A percentile compares a stretch with the other conserved stretches of the same genome.
Evolutionary conservation across 2,329 filamentous ascomycete genomes (phyloP).

Genomic region (Pseudocercospora ulei): DNA sequence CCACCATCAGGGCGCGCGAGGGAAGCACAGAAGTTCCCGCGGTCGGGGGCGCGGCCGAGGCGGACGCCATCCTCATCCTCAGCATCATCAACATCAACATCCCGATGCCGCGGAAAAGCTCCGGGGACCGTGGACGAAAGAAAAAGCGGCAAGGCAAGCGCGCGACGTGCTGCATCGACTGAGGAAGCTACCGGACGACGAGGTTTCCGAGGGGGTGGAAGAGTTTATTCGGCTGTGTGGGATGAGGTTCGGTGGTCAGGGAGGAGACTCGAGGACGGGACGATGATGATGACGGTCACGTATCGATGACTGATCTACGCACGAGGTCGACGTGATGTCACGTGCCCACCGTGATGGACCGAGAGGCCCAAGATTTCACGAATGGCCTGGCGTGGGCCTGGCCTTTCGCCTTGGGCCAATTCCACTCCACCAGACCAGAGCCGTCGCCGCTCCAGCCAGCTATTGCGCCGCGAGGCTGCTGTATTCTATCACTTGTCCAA

Average conservation of each 20-base stretch:
- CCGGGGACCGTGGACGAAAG: slow-evolving; percentile 33
- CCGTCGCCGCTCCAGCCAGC: background rate
- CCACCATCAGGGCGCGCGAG: slow-evolving; percentile 14
- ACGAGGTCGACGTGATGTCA: background rate
- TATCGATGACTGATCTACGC: background rate
- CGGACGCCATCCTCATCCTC: slow-evolving; percentile 2
- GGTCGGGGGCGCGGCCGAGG: slow-evolving; percentile 16
- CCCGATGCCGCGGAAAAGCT: slow-evolving; percentile 21
- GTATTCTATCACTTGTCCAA: slow-evolving; percentile 1
- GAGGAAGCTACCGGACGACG: slow-evolving; percentile 28
- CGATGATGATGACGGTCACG: background rate
- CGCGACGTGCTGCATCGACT: slow-evolving; percentile 27
- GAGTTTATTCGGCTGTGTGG: slow-evolving; percentile 41
- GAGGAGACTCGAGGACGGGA: background rate
- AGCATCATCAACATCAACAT: background rate
- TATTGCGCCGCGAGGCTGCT: slow-evolving; percentile 6
- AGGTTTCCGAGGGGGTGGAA: slow-evolving; percentile 35
- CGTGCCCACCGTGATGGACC: too few species aligned
- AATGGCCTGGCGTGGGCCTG: too few species aligned
- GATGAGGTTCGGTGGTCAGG: slow-evolving; percentile 34
- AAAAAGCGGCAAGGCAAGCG: slow-evolving; percentile 34
- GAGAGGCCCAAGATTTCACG: background rate
- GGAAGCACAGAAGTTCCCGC: slow-evolving; percentile 17
- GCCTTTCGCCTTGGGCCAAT: too few species aligned
- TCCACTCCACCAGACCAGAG: background rate